Percentiles rank a stretch among this genome's conserved stretches.
phyloP scores from a whole-genome alignment of 306 rosid genomes.

The Rosa chinensis region DNA sequence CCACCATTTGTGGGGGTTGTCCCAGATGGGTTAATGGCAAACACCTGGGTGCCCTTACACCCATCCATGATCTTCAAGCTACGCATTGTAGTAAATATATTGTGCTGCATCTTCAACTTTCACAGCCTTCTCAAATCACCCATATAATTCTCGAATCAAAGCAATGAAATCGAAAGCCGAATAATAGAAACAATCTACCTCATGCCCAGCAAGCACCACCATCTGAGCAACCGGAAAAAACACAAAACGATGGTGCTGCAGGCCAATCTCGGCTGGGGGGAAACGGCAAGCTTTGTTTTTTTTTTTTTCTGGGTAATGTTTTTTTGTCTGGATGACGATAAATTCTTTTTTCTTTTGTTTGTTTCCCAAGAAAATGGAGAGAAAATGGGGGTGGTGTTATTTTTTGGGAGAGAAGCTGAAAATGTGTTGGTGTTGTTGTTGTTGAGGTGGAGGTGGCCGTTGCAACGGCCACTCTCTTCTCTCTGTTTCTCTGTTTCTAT shows the following conservation, averaged over 20 bases:
- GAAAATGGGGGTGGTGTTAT: background rate
- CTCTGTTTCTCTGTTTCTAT: background rate
- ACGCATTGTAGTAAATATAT: constrained; percentile 67
- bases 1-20: background rate
- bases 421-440: constrained; percentile 7
- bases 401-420: constrained; percentile 18
- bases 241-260: constrained; percentile 30
- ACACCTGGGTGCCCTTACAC: constrained; percentile 73
- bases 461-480: constrained; percentile 41
- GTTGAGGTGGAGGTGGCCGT: constrained; percentile 41
- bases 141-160: background rate
- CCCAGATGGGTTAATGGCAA: constrained; percentile 48
- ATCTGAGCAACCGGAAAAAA: constrained; percentile 1
- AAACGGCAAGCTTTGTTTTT: background rate
- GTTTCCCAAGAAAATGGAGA: constrained; percentile 31
- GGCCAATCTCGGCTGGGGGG: constrained; percentile 20
- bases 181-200: background rate
- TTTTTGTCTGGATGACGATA: background rate
- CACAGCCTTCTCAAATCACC: background rate
- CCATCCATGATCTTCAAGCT: constrained; percentile 83
- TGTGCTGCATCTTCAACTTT: constrained; percentile 66
- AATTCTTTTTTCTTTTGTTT: background rate
- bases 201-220: constrained; percentile 35
- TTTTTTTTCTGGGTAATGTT: constrained; percentile 2
- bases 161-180: too few relatives aligned